Percentiles rank a stretch among this genome's conserved stretches.
Conservation (phyloP, 2,329 filamentous ascomycete genomes). For the Ophiobolus disseminans region DNA sequence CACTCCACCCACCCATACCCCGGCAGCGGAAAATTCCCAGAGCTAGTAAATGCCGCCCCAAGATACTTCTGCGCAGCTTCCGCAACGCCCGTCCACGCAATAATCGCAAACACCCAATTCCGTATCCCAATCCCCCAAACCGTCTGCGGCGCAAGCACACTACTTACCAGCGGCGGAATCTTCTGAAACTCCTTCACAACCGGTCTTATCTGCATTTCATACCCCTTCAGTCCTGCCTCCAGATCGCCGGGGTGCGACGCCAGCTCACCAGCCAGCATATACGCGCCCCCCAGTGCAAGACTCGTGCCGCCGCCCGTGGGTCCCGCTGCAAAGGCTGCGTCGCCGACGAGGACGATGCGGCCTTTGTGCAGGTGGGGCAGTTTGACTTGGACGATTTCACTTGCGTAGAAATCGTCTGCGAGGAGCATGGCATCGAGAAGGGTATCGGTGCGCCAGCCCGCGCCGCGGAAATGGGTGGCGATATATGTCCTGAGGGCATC, state of each 20-base stretch:
- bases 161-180: background rate
- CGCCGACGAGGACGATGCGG: constrained; percentile 60
- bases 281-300: constrained; percentile 45
- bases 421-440: constrained; percentile 51
- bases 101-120: constrained; percentile 52
- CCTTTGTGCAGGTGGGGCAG: constrained; percentile 53
- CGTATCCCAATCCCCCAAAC: constrained; percentile 47
- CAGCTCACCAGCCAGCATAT: constrained; percentile 45
- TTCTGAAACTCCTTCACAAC: constrained; percentile 23
- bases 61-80: constrained; percentile 42
- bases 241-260: constrained; percentile 13
- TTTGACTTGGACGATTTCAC: constrained; percentile 54
- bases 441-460: constrained; percentile 54
- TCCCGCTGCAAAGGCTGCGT: constrained; percentile 51
- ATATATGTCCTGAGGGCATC: constrained; percentile 24
- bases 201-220: constrained; percentile 19
- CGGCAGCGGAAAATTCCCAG: constrained; percentile 43
- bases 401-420: constrained; percentile 55
- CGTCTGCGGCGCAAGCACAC: constrained; percentile 22
- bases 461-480: constrained; percentile 3
- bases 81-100: constrained; percentile 49
- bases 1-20: constrained; percentile 46
- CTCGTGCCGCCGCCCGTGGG: constrained; percentile 27
- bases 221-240: constrained; percentile 17
- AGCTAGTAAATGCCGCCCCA: constrained; percentile 39